Evolutionary conservation across 768 basidiomycete genomes (phyloP), one percentile per base, ranked within the genome.

Genomic region (Pholiota microspora): DNA sequence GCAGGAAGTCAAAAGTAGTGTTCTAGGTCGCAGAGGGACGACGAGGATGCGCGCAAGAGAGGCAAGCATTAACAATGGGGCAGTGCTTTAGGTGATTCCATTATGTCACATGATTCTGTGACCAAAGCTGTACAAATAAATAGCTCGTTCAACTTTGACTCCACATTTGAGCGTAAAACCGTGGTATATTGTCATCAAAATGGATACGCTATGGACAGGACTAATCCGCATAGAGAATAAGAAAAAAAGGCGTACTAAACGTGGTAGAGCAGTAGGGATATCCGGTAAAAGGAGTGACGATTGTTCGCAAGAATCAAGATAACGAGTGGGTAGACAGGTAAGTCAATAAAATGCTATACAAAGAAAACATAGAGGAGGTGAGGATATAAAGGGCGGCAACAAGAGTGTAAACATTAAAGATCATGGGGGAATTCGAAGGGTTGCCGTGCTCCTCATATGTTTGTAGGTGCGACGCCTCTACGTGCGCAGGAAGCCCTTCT

Each of bases 401-500:
- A 48, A 48, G 54, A 55, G 55, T 57, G 66, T 61, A 61, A 65
- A 65, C 62, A 64, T 63, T 56, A 67, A 67, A 61, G 61, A 56
- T 51, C 58, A 55, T 65, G 61, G 53, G 51, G 51, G 45, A 32
- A 29, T 44, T 45, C 45, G 53, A 47, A 60, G 63, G 58, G 64
- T 53, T 49, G 55, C 64, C 68, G 64, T 61, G 65, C 58, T 60
- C 69, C 57, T 54, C 58, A 49, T 58, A 38, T 69, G 62, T 62
- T 62, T 51, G 66, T 50, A 62, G 57, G 60, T 63, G 53, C 48
- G 24, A 53, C 40, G 36, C 49, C 53, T 66, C 75, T 77, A 89
- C 63, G 84, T 74, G 62, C 87, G 82, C 34, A 89, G 81, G 82
- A 89, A 89, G 53, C 86, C 82, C 71, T 87, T 88, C 82, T 85